A percentile compares a stretch with the other conserved stretches of the same genome.
Conservation (phyloP, 345 rosid genomes). For the Camelina sativa region DNA sequence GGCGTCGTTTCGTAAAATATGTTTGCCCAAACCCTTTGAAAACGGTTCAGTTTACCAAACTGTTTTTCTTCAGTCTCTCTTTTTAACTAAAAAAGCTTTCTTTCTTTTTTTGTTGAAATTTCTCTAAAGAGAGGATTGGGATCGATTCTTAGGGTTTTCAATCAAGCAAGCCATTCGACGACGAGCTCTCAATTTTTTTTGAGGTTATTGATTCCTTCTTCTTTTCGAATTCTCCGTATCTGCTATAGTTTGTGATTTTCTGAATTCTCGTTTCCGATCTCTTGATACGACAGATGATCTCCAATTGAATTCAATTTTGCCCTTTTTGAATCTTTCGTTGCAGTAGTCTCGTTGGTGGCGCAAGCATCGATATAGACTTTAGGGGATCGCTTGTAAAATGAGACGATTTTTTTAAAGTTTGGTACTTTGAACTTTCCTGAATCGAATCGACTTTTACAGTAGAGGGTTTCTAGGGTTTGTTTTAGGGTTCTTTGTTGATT, state of each 20-base stretch:
- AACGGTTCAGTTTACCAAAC: constrained; percentile 31
- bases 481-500: not conserved
- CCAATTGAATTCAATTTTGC: not conserved
- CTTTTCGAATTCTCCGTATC: not conserved
- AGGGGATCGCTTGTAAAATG: constrained; percentile 20
- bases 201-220: constrained; percentile 19
- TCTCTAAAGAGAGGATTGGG: not conserved
- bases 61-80: constrained; percentile 12
- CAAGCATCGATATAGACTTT: not conserved
- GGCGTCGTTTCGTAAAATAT: constrained; percentile 12
- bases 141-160: constrained; percentile 36
- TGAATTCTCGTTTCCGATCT: constrained; percentile 19
- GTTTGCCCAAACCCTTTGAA: not conserved
- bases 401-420: constrained; percentile 23
- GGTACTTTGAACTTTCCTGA: not conserved
- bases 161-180: not conserved
- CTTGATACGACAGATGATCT: constrained; percentile 5
- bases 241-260: constrained; percentile 3
- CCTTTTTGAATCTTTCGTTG: constrained; percentile 4
- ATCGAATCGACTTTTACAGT: not conserved
- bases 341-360: constrained; percentile 24
- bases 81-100: not conserved
- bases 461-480: constrained; percentile 2
- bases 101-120: not conserved
- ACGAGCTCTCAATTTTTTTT: constrained; percentile 16